These are phyloP conservation scores for Cicer arietinum DNA, from an alignment of 306 rosid species.

Conservation along the genomic window DNA sequence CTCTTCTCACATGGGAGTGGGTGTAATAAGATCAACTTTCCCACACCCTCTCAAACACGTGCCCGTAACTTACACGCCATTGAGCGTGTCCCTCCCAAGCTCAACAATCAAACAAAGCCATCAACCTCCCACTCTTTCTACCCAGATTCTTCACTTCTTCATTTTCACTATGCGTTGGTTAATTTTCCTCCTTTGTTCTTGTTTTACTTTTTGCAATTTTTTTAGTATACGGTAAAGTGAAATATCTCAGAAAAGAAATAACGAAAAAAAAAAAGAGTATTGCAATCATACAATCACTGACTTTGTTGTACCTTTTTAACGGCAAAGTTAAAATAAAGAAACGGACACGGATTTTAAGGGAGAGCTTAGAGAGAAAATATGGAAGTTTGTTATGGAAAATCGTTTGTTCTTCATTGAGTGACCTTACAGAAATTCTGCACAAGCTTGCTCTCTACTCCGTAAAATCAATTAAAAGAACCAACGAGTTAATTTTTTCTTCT, in stretches of 20 bases:
- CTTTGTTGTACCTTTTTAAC: constrained; percentile 42
- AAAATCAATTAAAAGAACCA: constrained; percentile 55
- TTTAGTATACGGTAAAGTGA: no score
- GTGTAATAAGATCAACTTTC: constrained; percentile 49
- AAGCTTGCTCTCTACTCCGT: constrained; percentile 33
- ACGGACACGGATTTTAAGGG: constrained; percentile 53
- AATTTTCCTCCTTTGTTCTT: neutral
- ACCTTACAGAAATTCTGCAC: constrained; percentile 51
- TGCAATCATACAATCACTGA: constrained; percentile 45
- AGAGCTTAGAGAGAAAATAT: constrained; percentile 30
- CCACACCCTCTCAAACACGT: constrained; percentile 53
- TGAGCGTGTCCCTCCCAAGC: constrained; percentile 39
- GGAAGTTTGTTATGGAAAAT: constrained; percentile 34
- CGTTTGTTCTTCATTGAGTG: constrained; percentile 49
- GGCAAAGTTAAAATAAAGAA: constrained; percentile 46
- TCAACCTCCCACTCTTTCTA: neutral
- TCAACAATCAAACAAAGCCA: constrained; percentile 45
- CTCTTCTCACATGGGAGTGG: constrained; percentile 54
- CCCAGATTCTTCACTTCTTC: constrained; percentile 26
- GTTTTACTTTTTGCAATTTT: neutral
- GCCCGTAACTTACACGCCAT: constrained; percentile 55
- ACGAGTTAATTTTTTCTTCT: constrained; percentile 37
- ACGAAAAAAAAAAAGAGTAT: neutral
- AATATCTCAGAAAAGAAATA: neutral
- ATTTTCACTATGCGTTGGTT: constrained; percentile 19